Evolutionary conservation across 2,329 filamentous ascomycete genomes (phyloP), one percentile per base, ranked within the genome.

Genomic region (Cadophora luteo-olivacea): DNA sequence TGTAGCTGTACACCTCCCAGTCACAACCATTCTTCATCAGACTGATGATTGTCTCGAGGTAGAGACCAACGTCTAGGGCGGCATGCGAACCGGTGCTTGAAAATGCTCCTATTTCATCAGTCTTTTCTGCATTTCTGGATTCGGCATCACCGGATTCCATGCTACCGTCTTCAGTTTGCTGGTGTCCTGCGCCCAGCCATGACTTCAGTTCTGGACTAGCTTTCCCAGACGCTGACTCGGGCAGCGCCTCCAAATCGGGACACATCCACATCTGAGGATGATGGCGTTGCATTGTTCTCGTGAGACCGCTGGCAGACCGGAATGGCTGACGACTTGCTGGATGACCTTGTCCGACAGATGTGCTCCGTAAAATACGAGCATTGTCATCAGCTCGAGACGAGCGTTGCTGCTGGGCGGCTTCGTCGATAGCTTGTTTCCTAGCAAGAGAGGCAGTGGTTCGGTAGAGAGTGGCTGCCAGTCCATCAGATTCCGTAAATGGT

Each of bases 1-100:
- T 87, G 77, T 95, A 97, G 79, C 93, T 95, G 82, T 97, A 97
- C 1, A 97, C 84, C 77, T 98, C 94, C 94, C 95, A 98, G 70
- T 96, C 91, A 60, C 88, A 87, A 51, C 91, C 91, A 66, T 89
- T 86, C 72, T 91, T 88, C 54, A 97, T 81, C n/a, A 96, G 82
- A n/a, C 85, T 84, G 32, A 93, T 86, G 48, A 97, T 84, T 12
- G 89, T 85, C 71, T 94, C 91, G n/a, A 97, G 84, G 92, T 93
- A 97, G 1, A 72, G 57, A 54, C 66, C 67, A 32, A 79, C 73
- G 38, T 75, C 69, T 7, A 79, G 67, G 8, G 66, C 61, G 41
- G 66, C 73, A 32, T 51, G 62, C 48, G 49, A 7, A 14, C 45
- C 45, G 24, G 60, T 36, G 63, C 14, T 22, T 63, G 45, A 24